These are phyloP conservation scores for Catharanthus roseus DNA, from an alignment of 257 asterid species.

Conservation along the genomic window DNA sequence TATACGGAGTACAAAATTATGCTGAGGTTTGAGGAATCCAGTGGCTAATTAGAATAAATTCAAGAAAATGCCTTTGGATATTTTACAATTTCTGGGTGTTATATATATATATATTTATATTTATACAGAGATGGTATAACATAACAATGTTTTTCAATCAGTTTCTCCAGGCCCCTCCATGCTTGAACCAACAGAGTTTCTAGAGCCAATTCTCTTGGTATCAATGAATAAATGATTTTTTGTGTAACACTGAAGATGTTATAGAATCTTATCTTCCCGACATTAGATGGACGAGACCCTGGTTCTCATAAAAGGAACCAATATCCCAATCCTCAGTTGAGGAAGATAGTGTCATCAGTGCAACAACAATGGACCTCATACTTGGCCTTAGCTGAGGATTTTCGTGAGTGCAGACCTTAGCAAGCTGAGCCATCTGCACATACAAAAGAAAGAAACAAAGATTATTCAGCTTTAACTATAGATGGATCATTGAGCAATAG, in stretches of 20 bases:
- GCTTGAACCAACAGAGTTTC: not conserved
- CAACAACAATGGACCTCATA: constrained; percentile 86
- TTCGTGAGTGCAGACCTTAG: constrained; percentile 72
- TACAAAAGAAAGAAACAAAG: not conserved
- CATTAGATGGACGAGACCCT: constrained; percentile 58
- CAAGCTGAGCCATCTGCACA: constrained; percentile 79
- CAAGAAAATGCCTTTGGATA: not conserved
- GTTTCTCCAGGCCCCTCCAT: not conserved
- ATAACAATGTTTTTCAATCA: not conserved
- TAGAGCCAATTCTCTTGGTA: not conserved
- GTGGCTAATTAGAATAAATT: not conserved
- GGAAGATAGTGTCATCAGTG: constrained; percentile 84
- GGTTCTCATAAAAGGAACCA: constrained; percentile 68
- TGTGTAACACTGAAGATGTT: no score
- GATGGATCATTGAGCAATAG: not conserved
- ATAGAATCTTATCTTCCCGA: constrained; percentile 51
- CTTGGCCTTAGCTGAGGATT: constrained; percentile 81
- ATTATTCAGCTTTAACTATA: not conserved
- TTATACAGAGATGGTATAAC: no score
- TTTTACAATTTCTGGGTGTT: not conserved
- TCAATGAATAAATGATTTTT: not conserved
- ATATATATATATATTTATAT: not conserved
- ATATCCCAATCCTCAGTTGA: constrained; percentile 82
- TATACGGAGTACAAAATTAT: no score
- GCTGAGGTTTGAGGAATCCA: not conserved